Evolutionary conservation across 2,329 filamentous ascomycete genomes (phyloP), one percentile per base, ranked within the genome.

Genomic region (Scedosporium minutisporum): DNA sequence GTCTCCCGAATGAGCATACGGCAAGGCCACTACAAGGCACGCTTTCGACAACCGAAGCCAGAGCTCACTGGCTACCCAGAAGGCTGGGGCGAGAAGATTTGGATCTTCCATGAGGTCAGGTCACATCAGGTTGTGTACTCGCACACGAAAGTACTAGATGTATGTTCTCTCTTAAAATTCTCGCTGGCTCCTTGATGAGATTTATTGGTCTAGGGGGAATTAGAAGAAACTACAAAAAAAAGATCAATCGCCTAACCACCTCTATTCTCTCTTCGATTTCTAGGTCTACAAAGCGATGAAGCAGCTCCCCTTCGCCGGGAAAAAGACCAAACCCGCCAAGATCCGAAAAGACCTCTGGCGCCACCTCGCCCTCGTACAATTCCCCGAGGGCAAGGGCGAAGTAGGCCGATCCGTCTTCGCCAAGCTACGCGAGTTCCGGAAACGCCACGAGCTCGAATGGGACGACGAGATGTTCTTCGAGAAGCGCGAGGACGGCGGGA

Each of bases 341-440:
- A 75, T 89, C 46, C 84, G 87, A 64, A 87, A 85, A 72, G 87
- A 89, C 75, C 83, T 85, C 74, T 89, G 87, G 86, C 75, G 76
- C 41, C 83, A 83, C 6, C 75, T 88, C 68, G 85, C 84, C 60
- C 74, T 80, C 65, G 82, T 89, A 65, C 75, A 80, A 69, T 85
- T 89, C 70, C 79, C 80, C 53, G 64, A 73, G 55, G 82, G 80
- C 53, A 73, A 77, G 46, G 81, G 80, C 64, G 70, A 75, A 27
- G 75, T 86, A 14, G 86, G 87, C 25, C 82, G 81, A 33, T 82
- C 78, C 60, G 82, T 84, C 55, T 88, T 78, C 73, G 83, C 85
- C 68, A 85, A 83, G 70, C 78, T 89, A 67, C 84, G 85, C 67
- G 86, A 89, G 75, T 82, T 87, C 72, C 81, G 83, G 68, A 76